Base-by-base conservation (phyloP, 768 basidiomycete species). In the Calvatia gigantea region DNA sequence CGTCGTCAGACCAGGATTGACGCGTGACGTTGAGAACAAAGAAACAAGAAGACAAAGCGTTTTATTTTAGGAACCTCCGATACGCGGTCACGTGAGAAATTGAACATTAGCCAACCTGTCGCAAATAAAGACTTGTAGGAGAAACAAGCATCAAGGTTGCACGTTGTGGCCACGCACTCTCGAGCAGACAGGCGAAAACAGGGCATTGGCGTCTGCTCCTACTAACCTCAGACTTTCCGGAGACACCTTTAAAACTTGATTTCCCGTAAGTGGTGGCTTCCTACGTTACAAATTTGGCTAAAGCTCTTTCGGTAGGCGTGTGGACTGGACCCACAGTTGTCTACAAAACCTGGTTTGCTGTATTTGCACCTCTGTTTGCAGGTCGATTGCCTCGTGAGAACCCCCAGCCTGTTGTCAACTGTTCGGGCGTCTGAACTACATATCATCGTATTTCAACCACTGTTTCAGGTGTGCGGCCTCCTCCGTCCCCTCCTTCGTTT, bases 401-500 rank as follows among this genome's bases (percentile, higher is more conserved):
- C 37, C 39, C 45, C 27, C 48, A 43, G 29, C 51, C 32, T 37
- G 27, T 47, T 50, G 58, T 60, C 54, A 57, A 51, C 54, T 43
- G 38, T 54, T 45, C 51, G 38, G 51, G 56, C 48, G 51, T 39
- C 39, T 32, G 39, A 33, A 14, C 32, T 54, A 39, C 54, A 38
- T 32, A 49, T 47, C 33, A 25, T 58, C 41, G 48, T 51, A 50
- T 51, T 44, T 61, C 44, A 51, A 52, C 50, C 49, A 47, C 56
- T 63, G 50, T 45, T 46, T 39, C 63, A 65, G 70, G 83, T 83
- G 84, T 75, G 76, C 83, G 84, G 84, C 84, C 82, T 83, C 84
- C 83, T 86, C 83, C 83, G 82, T 75, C 63, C 67, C 69, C 68
- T 80, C 82, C 70, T 65, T 87, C 85, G 60, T 84, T 85, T 73